Evolutionary conservation across 2,329 filamentous ascomycete species (phyloP).

Genomic region (Apiospora koreana): DNA sequence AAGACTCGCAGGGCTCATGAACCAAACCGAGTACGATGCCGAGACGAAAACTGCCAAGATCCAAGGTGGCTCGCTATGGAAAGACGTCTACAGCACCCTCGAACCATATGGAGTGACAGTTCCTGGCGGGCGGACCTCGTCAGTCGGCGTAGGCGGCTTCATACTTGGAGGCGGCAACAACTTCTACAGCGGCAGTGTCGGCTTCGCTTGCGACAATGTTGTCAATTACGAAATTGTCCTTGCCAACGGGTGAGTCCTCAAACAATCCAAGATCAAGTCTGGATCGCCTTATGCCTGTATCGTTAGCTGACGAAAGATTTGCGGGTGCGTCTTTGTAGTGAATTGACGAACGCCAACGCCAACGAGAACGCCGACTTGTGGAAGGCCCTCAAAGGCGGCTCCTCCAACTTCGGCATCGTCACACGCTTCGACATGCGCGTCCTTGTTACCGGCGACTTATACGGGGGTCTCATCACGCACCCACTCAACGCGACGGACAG

Average conservation of each 20-base stretch:
- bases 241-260: neutral
- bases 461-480: constrained; percentile 2
- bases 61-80: constrained; percentile 13
- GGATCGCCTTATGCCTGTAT: neutral
- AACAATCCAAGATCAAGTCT: neutral
- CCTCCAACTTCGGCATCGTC: constrained; percentile 12
- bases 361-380: constrained; percentile 11
- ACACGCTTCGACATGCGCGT: constrained; percentile 10
- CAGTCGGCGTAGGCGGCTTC: constrained; percentile 10
- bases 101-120: constrained; percentile 4
- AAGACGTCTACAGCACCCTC: neutral
- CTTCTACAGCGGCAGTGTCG: constrained; percentile 2
- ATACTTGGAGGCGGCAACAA: constrained; percentile 7
- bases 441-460: neutral
- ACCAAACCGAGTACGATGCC: neutral
- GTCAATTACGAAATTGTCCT: constrained; percentile 12
- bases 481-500: neutral
- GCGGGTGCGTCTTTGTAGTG: neutral
- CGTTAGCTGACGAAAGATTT: neutral
- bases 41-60: constrained; percentile 8
- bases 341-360: constrained; percentile 2
- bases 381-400: constrained; percentile 12
- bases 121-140: neutral
- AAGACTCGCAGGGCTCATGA: neutral
- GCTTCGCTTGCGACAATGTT: constrained; percentile 10